Evolutionary conservation across 306 rosid genomes (phyloP).

Genomic region (Ceratonia siliqua): DNA sequence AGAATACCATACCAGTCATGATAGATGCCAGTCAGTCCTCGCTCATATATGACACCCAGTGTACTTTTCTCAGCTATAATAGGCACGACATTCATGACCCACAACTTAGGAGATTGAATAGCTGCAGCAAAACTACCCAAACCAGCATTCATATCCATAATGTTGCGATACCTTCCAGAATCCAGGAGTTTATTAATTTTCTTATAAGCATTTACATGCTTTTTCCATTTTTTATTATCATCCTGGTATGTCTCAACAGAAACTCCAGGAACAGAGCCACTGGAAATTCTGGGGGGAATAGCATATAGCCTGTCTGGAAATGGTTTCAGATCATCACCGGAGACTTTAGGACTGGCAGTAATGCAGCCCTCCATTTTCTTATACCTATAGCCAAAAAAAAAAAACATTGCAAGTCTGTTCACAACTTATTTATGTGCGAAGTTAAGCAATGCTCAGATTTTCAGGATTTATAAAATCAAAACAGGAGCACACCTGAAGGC

Average conservation of each 20-base stretch:
- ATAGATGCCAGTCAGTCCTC: conserved; percentile 89
- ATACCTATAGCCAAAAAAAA: conserved; percentile 61
- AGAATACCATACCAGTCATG: conserved; percentile 77
- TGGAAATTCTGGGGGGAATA: conserved; percentile 78
- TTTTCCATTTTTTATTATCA: conserved; percentile 78
- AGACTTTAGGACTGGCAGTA: conserved; percentile 61
- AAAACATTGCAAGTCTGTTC: conserved; percentile 29
- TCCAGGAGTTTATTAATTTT: conserved; percentile 66
- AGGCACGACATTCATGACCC: conserved; percentile 98
- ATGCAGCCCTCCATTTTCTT: conserved; percentile 86
- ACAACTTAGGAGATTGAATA: conserved; percentile 69
- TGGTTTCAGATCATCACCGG: conserved; percentile 58
- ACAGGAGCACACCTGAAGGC: not conserved
- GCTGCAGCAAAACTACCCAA: conserved; percentile 95
- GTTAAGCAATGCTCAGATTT: conserved; percentile 13
- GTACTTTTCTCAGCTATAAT: conserved; percentile 78
- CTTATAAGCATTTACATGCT: conserved; percentile 81
- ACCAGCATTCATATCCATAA: conserved; percentile 97
- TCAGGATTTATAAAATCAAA: conserved; percentile 11
- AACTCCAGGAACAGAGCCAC: conserved; percentile 81
- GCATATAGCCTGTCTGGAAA: conserved; percentile 81
- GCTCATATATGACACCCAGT: conserved; percentile 71
- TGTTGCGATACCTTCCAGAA: conserved; percentile 94
- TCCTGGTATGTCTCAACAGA: conserved; percentile 62
- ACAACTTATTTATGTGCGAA: not conserved